Percentiles rank a stretch among this genome's conserved stretches.
Evolutionary conservation across 83 land plant genomes (phyloP).

Genomic region (Picea abies): DNA sequence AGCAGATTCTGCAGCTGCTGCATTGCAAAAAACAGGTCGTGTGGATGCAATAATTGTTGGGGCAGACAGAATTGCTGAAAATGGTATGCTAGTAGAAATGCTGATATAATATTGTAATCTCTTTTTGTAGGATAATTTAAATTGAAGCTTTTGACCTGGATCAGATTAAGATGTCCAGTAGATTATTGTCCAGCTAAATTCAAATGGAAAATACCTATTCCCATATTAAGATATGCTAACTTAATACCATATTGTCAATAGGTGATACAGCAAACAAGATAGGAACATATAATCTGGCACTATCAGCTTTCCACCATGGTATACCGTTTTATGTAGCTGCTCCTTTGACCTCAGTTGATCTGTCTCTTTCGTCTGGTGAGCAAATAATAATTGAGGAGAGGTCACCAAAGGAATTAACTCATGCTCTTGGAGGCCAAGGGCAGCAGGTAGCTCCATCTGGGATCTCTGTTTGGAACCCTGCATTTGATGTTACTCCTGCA

Average conservation of each 20-base stretch:
- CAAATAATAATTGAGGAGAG: conserved; percentile 89
- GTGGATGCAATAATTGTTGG: conserved; percentile 96
- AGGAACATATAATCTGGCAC: conserved; percentile 92
- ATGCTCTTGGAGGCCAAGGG: conserved; percentile 88
- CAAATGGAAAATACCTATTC: not conserved
- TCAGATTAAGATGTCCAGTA: not conserved
- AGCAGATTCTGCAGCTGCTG: conserved; percentile 97
- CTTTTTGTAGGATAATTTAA: not conserved
- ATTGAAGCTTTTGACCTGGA: not conserved
- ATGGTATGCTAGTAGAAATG: conserved; percentile 54
- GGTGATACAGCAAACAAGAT: conserved; percentile 99
- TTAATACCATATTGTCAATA: conserved; percentile 20
- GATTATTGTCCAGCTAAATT: not conserved
- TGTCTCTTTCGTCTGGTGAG: conserved; percentile 73
- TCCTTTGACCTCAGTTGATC: conserved; percentile 87
- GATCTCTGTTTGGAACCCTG: conserved; percentile 96
- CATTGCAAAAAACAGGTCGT: conserved; percentile 69
- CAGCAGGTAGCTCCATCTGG: conserved; percentile 91
- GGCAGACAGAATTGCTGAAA: conserved; percentile 96
- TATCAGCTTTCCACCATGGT: conserved; percentile 70
- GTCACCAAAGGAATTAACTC: conserved; percentile 68
- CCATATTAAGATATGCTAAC: not conserved
- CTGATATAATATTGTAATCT: not conserved
- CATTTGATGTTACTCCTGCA: conserved; percentile 97
- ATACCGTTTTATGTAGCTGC: conserved; percentile 95